phyloP scores from a whole-genome alignment of 495 filamentous ascomycete genomes.

The Aspergillus avenaceus region DNA sequence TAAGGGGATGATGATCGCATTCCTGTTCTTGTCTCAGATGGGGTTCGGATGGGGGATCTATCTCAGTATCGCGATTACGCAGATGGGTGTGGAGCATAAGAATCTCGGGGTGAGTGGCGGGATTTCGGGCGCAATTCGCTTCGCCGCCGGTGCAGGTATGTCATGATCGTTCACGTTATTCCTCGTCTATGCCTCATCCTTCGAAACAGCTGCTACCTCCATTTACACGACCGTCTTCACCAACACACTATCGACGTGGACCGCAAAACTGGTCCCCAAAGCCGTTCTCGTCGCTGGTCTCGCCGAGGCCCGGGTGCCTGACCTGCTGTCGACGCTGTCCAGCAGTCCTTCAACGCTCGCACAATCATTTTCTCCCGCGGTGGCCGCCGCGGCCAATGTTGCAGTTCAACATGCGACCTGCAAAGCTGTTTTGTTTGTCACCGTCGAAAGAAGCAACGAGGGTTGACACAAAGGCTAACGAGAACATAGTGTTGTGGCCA shows the following conservation, averaged over 20 bases:
- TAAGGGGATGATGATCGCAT: conserved; percentile 23
- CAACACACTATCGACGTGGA: conserved; percentile 17
- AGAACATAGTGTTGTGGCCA: conserved; percentile 14
- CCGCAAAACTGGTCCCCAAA: conserved; percentile 11
- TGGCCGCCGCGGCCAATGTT: conserved; percentile 16
- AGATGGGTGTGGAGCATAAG: conserved; percentile 25
- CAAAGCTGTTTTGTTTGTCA: conserved; percentile 23
- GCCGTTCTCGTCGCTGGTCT: conserved; percentile 19
- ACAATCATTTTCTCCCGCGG: conserved; percentile 13
- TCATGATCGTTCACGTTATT: too few species aligned
- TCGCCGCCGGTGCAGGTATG: conserved; percentile 24
- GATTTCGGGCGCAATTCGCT: conserved; percentile 21
- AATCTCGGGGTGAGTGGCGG: conserved; percentile 25
- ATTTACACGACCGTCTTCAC: conserved; percentile 21
- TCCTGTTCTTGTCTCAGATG: conserved; percentile 22
- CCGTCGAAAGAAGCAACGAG: not conserved
- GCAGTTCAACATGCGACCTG: conserved; percentile 19
- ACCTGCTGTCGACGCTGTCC: conserved; percentile 12
- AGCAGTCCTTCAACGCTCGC: conserved; percentile 13
- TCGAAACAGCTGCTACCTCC: conserved; percentile 16
- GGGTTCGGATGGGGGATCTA: conserved; percentile 25
- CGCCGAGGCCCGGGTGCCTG: conserved; percentile 13
- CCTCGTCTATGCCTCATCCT: not conserved
- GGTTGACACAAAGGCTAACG: not conserved
- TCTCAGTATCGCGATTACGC: conserved; percentile 21